Percentiles rank a stretch among this genome's conserved stretches.
phyloP scores from a whole-genome alignment of 2,329 filamentous ascomycete genomes.

The Botrytis paeoniae region DNA sequence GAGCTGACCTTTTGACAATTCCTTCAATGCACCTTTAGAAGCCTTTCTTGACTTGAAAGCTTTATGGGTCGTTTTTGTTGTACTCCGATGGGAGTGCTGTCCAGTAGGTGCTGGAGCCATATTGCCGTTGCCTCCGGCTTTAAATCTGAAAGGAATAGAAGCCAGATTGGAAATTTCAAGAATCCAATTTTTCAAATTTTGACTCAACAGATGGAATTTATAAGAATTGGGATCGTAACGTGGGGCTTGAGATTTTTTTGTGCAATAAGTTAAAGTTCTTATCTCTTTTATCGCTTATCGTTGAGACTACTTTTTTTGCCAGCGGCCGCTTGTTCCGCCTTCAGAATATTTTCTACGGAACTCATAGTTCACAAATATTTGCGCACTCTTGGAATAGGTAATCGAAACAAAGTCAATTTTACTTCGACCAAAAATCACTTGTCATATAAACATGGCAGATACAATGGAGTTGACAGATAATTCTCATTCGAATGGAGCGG shows the following conservation, averaged over 20 bases:
- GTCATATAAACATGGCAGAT: constrained; percentile 22
- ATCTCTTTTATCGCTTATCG: constrained; percentile 22
- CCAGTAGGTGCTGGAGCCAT: constrained; percentile 69
- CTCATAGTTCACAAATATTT: constrained; percentile 10
- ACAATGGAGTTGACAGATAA: constrained; percentile 22
- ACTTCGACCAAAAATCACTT: background rate
- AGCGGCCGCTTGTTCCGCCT: background rate
- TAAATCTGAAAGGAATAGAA: constrained; percentile 82
- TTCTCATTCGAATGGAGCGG: constrained; percentile 50
- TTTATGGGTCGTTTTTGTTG: constrained; percentile 86
- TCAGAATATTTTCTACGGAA: background rate
- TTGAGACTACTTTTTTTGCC: background rate
- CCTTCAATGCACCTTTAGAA: constrained; percentile 82
- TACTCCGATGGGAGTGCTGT: constrained; percentile 84
- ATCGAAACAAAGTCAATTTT: background rate
- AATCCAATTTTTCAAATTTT: constrained; percentile 6
- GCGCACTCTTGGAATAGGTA: background rate
- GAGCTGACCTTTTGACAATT: constrained; percentile 73
- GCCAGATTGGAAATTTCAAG: constrained; percentile 50
- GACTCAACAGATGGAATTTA: background rate
- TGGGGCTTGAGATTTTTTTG: constrained; percentile 18
- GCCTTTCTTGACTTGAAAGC: constrained; percentile 89
- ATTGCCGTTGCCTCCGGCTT: constrained; percentile 64
- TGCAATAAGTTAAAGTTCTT: constrained; percentile 23
- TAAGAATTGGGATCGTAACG: constrained; percentile 7